Percentiles rank a stretch among this genome's conserved stretches.
These are phyloP conservation scores for Dryadomyces quercivorus DNA, from an alignment of 2,329 filamentous ascomycete species.

Conservation along the genomic window DNA sequence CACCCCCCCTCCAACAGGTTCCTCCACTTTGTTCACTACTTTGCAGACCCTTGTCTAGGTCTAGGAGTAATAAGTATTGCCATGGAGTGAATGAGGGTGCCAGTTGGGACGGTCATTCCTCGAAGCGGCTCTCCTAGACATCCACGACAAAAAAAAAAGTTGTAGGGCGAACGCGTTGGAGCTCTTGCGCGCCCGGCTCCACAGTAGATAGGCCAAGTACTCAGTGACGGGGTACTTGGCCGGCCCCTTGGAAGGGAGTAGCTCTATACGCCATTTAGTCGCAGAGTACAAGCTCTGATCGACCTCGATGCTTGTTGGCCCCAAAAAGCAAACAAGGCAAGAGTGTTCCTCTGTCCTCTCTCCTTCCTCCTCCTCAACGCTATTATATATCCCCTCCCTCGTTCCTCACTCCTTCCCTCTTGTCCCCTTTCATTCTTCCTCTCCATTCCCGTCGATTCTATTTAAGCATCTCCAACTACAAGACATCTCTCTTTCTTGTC, in stretches of 20 bases:
- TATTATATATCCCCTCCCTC: constrained; percentile 1
- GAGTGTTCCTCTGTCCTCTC: not conserved
- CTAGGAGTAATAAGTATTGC: not conserved
- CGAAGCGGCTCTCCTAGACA: not conserved
- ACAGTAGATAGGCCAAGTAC: constrained; percentile 1
- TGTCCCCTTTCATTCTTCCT: not conserved
- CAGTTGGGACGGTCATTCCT: not conserved
- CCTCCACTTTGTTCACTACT: not conserved
- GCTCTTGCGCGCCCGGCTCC: not conserved
- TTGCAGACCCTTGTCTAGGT: not conserved
- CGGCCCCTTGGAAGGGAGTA: not conserved
- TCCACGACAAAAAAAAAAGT: not conserved
- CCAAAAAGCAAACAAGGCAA: not conserved
- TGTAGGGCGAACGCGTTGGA: not conserved
- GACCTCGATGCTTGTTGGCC: not conserved
- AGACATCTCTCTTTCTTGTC: not conserved
- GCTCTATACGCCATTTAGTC: not conserved
- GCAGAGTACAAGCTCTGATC: not conserved
- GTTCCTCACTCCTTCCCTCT: not conserved
- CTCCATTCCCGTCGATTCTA: not conserved
- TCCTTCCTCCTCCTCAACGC: not conserved
- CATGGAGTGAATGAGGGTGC: not conserved
- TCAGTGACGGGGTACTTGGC: not conserved
- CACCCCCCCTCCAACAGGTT: not conserved
- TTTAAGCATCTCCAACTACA: not conserved